These are phyloP conservation scores for Pleoardoris graminearum DNA, from an alignment of 2,329 filamentous ascomycete species.

Conservation along the genomic window DNA sequence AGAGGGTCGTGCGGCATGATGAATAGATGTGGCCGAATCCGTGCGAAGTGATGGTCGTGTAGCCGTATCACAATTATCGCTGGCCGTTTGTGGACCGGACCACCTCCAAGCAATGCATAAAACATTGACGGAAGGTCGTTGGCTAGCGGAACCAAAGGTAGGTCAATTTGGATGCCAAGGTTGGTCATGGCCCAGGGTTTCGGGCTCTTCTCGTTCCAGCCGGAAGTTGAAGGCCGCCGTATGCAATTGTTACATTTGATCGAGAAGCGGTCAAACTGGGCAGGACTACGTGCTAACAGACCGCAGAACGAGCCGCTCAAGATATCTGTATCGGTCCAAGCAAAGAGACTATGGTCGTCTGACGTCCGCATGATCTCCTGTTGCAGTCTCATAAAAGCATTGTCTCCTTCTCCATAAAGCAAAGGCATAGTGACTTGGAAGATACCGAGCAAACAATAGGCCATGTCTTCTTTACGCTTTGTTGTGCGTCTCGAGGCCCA, in stretches of 20 bases:
- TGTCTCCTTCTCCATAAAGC: conserved; percentile 32
- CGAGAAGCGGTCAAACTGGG: not conserved
- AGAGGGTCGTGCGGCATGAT: too few relatives aligned
- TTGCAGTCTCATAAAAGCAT: conserved; percentile 22
- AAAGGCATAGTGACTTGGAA: conserved; percentile 32
- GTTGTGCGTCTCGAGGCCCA: conserved; percentile 14
- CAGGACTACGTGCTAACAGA: not conserved
- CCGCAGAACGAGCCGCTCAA: not conserved
- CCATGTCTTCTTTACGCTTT: conserved; percentile 26
- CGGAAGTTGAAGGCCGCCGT: not conserved
- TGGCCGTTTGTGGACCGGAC: not conserved
- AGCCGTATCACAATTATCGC: not conserved
- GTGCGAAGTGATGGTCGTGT: not conserved
- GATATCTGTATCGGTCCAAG: conserved; percentile 1
- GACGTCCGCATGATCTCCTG: conserved; percentile 17
- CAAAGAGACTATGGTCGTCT: conserved; percentile 15
- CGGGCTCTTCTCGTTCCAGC: not conserved
- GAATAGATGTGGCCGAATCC: not conserved
- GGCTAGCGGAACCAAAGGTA: not conserved
- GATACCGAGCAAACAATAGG: conserved; percentile 35
- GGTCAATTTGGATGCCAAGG: not conserved
- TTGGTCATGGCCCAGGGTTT: not conserved
- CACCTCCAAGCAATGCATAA: not conserved
- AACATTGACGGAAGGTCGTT: not conserved
- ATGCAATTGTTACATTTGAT: not conserved